Evolutionary conservation across 169 alveolate species (phyloP), one percentile per base, ranked within the genome.

Genomic region (Babesia microti): DNA sequence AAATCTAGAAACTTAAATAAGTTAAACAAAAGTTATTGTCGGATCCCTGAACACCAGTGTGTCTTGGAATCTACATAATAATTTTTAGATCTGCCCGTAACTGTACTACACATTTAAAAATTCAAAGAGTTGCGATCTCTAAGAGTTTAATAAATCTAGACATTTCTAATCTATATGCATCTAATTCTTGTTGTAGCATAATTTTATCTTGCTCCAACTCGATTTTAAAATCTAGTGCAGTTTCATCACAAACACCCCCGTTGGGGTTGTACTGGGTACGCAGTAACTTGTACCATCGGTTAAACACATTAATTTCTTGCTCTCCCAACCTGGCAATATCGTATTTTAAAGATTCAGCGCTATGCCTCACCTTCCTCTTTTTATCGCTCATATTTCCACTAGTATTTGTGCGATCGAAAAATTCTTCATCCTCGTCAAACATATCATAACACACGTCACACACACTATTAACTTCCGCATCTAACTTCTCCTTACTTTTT

Each of bases 391-490:
- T 46, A n/a, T 28, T 34, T 14, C 29, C 21, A 26, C 24, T 56
- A 5, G 14, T 56, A 9, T 23, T 45, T 12, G 30, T 46, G 0
- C 56, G 21, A 26, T 65, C 76, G 42, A 55, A 65, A 44, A 54
- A 65, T 12, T 48, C 63, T 40, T 65, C 76, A 34, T 29, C 53
- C 46, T 65, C 76, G 17, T 65, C 76, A 22, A 65, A 27, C 12
- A 70, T 55, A 43, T 65, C 71, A 51, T 65, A 65, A 37, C 41
- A 65, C 7, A 44, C 66, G 11, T 46, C 70, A 21, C 53, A 61
- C 27, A 46, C 37, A 5, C 45, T 55, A 5, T 26, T 47, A 11
- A 22, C 55, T 15, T 30, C 59, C 21, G 27, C 35, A 23, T 35
- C 58, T 26, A 40, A 12, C 46, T 21, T 23, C 21, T 52, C 63